These are phyloP conservation scores for Yamadazyma sp. DNA, from an alignment of 1,139 yeast species.

Conservation along the genomic window DNA sequence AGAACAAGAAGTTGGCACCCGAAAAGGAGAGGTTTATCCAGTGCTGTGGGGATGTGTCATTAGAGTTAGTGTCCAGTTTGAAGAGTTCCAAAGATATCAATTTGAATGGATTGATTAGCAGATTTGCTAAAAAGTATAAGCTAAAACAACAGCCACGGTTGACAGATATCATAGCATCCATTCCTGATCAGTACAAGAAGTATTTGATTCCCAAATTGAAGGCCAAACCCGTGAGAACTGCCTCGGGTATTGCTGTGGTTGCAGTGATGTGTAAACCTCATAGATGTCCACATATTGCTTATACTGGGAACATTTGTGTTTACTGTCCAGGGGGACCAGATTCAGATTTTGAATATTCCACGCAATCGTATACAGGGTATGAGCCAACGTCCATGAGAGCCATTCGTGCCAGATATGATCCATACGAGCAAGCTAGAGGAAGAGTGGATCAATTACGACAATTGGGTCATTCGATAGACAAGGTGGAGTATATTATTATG, in stretches of 20 bases:
- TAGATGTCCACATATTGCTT: constrained; percentile 98
- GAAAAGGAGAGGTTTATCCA: constrained; percentile 92
- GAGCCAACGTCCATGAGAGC: constrained; percentile 99
- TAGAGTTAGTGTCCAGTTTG: constrained; percentile 80
- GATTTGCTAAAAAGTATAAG: constrained; percentile 86
- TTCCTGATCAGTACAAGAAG: constrained; percentile 94
- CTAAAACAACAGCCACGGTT: constrained; percentile 90
- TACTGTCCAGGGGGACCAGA: constrained; percentile 99
- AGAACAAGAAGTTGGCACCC: constrained; percentile 65
- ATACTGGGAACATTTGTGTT: constrained; percentile 97
- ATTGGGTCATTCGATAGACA: constrained; percentile 94
- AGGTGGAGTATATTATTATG: constrained; percentile 96
- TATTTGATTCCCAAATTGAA: constrained; percentile 88
- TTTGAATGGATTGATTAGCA: constrained; percentile 82
- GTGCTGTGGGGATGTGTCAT: constrained; percentile 90
- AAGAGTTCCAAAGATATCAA: constrained; percentile 79
- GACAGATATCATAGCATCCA: constrained; percentile 91
- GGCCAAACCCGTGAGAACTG: constrained; percentile 98
- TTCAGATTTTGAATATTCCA: constrained; percentile 94
- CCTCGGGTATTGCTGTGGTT: constrained; percentile 97
- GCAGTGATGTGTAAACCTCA: constrained; percentile 99
- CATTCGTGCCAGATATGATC: constrained; percentile 94
- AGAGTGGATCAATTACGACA: constrained; percentile 93
- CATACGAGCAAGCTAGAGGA: constrained; percentile 98
- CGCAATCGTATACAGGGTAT: constrained; percentile 97